These are phyloP conservation scores for Aspergillus taichungensis DNA, from an alignment of 495 filamentous ascomycete species.

Conservation along the genomic window DNA sequence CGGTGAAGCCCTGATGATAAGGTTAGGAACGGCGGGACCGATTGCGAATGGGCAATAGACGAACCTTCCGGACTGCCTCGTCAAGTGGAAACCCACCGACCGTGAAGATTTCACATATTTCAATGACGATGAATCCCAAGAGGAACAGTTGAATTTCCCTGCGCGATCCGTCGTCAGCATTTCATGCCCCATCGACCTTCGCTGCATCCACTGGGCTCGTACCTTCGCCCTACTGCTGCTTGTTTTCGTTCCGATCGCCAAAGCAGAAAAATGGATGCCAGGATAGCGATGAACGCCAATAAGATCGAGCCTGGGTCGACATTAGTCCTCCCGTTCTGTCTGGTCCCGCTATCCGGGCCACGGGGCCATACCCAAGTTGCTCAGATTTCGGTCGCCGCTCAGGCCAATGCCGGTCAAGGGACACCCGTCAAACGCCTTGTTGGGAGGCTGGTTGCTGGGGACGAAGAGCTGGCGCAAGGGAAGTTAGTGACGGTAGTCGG, in stretches of 20 bases:
- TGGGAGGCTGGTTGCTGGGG: conserved; percentile 35
- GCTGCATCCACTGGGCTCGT: conserved; percentile 12
- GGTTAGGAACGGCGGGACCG: conserved; percentile 2
- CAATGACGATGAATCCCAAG: conserved; percentile 74
- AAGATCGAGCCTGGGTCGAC: conserved; percentile 75
- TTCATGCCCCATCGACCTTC: neutral
- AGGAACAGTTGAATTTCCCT: conserved; percentile 98
- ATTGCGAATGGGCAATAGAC: conserved; percentile 1
- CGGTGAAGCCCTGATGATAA: conserved; percentile 67
- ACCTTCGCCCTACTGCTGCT: conserved; percentile 93
- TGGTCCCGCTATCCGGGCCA: neutral
- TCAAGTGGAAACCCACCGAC: conserved; percentile 78
- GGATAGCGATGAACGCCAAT: conserved; percentile 68
- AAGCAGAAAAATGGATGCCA: conserved; percentile 54
- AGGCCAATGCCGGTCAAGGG: conserved; percentile 63
- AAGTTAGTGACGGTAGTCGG: conserved; percentile 15
- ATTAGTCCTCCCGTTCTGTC: conserved; percentile 5
- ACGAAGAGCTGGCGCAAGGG: conserved; percentile 41
- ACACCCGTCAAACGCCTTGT: conserved; percentile 55
- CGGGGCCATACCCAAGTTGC: conserved; percentile 70
- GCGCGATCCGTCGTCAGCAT: conserved; percentile 6
- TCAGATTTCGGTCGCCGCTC: conserved; percentile 52
- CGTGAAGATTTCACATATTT: conserved; percentile 94
- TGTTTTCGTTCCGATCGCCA: conserved; percentile 83
- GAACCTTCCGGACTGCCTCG: conserved; percentile 48